Percentiles rank a stretch among this genome's conserved stretches.
Conservation (phyloP, 2,329 filamentous ascomycete species). For the Madurella fahalii region DNA sequence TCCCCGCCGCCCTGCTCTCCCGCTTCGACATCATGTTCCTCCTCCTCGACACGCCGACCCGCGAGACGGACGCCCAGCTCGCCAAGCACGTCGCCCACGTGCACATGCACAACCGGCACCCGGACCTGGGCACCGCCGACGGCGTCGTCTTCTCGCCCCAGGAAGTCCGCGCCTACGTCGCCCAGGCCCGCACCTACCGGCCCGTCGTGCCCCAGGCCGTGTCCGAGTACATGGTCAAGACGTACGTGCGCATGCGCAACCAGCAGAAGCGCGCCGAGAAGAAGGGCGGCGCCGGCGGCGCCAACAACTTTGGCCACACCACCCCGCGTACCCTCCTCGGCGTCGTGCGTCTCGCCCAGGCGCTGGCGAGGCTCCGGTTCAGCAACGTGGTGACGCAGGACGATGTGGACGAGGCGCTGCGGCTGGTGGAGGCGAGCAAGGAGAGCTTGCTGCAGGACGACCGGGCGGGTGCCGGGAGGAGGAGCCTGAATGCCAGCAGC, state of each 20-base stretch:
- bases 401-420: conserved; percentile 91
- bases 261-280: conserved; percentile 88
- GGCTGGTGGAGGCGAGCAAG: conserved; percentile 89
- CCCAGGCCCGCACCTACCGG: conserved; percentile 83
- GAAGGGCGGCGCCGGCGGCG: conserved; percentile 41
- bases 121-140: conserved; percentile 57
- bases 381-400: conserved; percentile 78
- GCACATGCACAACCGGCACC: conserved; percentile 94
- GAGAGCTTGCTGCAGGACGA: conserved; percentile 75
- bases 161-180: conserved; percentile 94
- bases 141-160: conserved; percentile 80
- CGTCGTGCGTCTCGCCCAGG: conserved; percentile 88
- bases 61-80: conserved; percentile 86
- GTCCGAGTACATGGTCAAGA: conserved; percentile 94
- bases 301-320: conserved; percentile 86
- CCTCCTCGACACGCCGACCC: conserved; percentile 87
- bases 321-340: conserved; percentile 91
- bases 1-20: conserved; percentile 92
- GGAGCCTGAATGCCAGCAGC: conserved; percentile 74
- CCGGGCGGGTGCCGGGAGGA: conserved; percentile 45
- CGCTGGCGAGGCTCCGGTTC: conserved; percentile 87
- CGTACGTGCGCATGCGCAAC: conserved; percentile 91
- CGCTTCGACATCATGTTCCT: conserved; percentile 97
- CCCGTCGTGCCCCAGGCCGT: conserved; percentile 80
- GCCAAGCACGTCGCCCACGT: conserved; percentile 94